Conservation (phyloP, 306 rosid genomes). For the Alnus rubra region DNA sequence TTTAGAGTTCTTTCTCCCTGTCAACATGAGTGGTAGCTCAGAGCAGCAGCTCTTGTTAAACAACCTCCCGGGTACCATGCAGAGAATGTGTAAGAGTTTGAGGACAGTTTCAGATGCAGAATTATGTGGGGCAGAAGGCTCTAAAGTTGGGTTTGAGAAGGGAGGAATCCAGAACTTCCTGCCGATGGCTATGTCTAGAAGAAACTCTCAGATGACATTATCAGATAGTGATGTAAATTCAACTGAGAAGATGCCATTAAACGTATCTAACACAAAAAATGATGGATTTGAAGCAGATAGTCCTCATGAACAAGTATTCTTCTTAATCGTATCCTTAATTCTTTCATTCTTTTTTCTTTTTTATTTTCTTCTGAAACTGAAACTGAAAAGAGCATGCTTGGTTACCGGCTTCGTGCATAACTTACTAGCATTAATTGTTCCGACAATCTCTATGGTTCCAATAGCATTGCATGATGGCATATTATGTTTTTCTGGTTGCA, state of each 20-base stretch:
- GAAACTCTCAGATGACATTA: conserved; percentile 40
- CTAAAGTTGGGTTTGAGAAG: conserved; percentile 35
- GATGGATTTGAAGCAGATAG: conserved; percentile 40
- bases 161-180: conserved; percentile 28
- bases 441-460: neutral
- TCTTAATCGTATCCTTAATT: neutral
- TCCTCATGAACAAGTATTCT: conserved; percentile 46
- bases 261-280: conserved; percentile 32
- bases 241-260: conserved; percentile 34
- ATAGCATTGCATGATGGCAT: neutral
- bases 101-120: conserved; percentile 74
- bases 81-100: conserved; percentile 73
- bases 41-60: conserved; percentile 80
- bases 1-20: conserved; percentile 86
- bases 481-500: neutral
- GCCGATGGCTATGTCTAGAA: conserved; percentile 23
- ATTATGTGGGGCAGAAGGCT: conserved; percentile 36
- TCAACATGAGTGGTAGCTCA: conserved; percentile 63
- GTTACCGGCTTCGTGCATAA: conserved; percentile 11
- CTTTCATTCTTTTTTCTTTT: conserved; percentile 8
- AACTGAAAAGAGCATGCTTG: conserved; percentile 6
- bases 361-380: conserved; percentile 15
- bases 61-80: conserved; percentile 88
- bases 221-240: conserved; percentile 43
- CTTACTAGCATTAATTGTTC: conserved; percentile 9